Percentiles rank a stretch among this genome's conserved stretches.
Evolutionary conservation across 495 filamentous ascomycete genomes (phyloP).

Genomic region (Penicillium antarcticum): DNA sequence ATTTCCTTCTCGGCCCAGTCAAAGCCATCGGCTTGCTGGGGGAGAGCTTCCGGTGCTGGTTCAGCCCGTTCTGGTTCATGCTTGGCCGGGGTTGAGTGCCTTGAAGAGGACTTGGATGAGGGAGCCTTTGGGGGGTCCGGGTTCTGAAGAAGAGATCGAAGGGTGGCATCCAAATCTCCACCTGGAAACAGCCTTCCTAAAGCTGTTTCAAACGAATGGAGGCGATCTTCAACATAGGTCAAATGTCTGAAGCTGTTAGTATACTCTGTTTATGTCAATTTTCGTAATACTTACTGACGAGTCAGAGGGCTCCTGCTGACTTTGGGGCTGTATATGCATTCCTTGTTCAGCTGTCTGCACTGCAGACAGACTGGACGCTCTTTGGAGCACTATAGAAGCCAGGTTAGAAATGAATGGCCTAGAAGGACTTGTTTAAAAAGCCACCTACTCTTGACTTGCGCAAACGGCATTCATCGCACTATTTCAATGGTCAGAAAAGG

Average conservation of each 20-base stretch:
- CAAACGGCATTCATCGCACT: conserved; percentile 51
- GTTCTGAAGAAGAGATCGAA: conserved; percentile 42
- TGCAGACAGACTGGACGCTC: conserved; percentile 43
- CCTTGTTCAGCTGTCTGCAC: conserved; percentile 43
- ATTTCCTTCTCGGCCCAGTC: conserved; percentile 50
- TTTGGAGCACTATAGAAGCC: conserved; percentile 42
- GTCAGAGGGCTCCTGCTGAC: conserved; percentile 46
- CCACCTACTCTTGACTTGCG: conserved; percentile 45
- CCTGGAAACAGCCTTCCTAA: conserved; percentile 42
- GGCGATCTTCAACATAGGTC: conserved; percentile 48
- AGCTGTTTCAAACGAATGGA: conserved; percentile 44
- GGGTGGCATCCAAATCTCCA: conserved; percentile 45
- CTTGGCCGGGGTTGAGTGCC: conserved; percentile 38
- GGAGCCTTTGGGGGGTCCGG: conserved; percentile 31
- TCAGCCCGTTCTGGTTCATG: conserved; percentile 36
- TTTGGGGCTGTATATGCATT: conserved; percentile 50
- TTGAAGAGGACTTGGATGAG: conserved; percentile 38
- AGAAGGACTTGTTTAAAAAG: not conserved
- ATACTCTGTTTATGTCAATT: not conserved
- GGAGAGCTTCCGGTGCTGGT: conserved; percentile 42
- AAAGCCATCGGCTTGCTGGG: conserved; percentile 50
- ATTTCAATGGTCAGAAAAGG: not conserved
- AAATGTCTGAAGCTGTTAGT: conserved; percentile 37
- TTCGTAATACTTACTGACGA: conserved; percentile 34
- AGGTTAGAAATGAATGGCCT: conserved; percentile 1